Base-by-base conservation (phyloP, 140 eudicot species). In the Ambrosia hybrid region DNA sequence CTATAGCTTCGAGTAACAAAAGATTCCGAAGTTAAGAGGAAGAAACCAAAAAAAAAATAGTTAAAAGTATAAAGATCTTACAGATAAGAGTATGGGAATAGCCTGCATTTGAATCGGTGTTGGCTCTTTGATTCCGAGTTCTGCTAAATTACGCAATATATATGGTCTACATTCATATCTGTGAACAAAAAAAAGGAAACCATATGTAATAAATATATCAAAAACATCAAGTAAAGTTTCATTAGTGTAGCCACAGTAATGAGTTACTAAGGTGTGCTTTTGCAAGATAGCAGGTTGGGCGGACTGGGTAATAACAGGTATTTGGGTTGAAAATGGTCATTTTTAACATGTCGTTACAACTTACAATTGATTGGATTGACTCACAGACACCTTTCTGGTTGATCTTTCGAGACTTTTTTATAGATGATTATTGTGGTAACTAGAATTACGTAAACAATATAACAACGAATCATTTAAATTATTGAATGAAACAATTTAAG, bases 31-130 rank as follows among this genome's bases (percentile, higher is more conserved):
- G 14, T 4, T 48, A 45, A 21, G 14, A 6, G 45, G 11, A 11
- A 17, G 15, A 0, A 76, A 65, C 48, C 26, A 55, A 38, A n/a
- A 79, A 82, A 72, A 51, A 45, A 51, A 76, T 65, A 73, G 77
- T 38, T 74, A n/a, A n/a, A 34, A 82, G 38, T 67, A 53, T 34
- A 71, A 75, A 81, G 74, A 67, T 72, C 98, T 75, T 89, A 93
- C 98, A 80, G 98, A 93, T 87, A 93, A 73, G 63, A 93, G 94
- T 73, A 93, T 82, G 77, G 98, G 93, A 73, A 93, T 87, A 75
- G 98, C 93, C 92, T 93, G 98, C 97, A 90, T 89, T 81, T 93
- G 98, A 74, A 93, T 93, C 43, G 98, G 93, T 57, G 98, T 89
- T 48, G 97, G 98, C 82, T 93, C 97, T 76, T 82, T 85, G 76